phyloP scores from a whole-genome alignment of 2,329 filamentous ascomycete species.

The Tolypocladium paradoxum region DNA sequence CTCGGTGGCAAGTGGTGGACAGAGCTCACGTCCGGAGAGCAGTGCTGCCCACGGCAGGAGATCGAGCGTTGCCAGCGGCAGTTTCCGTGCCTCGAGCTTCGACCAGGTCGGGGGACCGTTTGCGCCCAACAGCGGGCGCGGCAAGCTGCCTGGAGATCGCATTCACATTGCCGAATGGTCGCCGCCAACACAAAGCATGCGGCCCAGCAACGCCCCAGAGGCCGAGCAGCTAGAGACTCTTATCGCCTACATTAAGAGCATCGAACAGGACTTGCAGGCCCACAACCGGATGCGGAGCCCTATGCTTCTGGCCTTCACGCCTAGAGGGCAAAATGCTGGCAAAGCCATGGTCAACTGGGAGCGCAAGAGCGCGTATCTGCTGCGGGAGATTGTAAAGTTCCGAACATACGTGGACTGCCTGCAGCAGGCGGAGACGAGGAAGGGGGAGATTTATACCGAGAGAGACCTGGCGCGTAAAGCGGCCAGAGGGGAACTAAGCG shows the following conservation, averaged over 20 bases:
- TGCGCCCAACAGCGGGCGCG: slow-evolving; percentile 35
- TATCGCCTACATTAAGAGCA: slow-evolving; percentile 67
- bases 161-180: slow-evolving; percentile 79
- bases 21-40: slow-evolving; percentile 38
- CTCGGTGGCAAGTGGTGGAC: slow-evolving; percentile 19
- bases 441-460: slow-evolving; percentile 59
- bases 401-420: slow-evolving; percentile 87
- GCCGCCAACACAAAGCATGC: slow-evolving; percentile 82
- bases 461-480: slow-evolving; percentile 40
- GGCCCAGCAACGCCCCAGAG: slow-evolving; percentile 68
- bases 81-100: slow-evolving; percentile 46
- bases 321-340: slow-evolving; percentile 65
- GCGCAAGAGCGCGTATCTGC: slow-evolving; percentile 81
- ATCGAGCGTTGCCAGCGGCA: slow-evolving; percentile 38
- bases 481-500: slow-evolving; percentile 33
- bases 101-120: slow-evolving; percentile 47
- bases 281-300: slow-evolving; percentile 83
- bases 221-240: slow-evolving; percentile 70
- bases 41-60: slow-evolving; percentile 30
- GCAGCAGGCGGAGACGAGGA: slow-evolving; percentile 56
- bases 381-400: slow-evolving; percentile 94
- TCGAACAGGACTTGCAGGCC: slow-evolving; percentile 73
- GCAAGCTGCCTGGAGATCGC: slow-evolving; percentile 72
- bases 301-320: slow-evolving; percentile 83
- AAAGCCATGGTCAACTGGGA: slow-evolving; percentile 97